phyloP scores from a whole-genome alignment of 495 filamentous ascomycete genomes.

The Parathielavia hyrcaniae region DNA sequence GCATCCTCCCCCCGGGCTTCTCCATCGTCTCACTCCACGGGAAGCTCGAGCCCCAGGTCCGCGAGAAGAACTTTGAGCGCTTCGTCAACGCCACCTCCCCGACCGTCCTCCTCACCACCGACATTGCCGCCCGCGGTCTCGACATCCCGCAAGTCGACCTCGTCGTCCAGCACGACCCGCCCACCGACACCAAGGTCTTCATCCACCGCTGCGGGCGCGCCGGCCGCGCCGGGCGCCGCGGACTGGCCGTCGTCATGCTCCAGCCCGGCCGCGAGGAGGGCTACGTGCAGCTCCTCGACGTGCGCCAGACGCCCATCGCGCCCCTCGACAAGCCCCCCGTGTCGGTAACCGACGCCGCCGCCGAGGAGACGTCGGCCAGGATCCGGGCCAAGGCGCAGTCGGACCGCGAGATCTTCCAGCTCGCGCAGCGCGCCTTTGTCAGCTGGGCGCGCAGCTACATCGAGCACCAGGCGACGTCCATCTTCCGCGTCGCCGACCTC shows the following conservation, averaged over 20 bases:
- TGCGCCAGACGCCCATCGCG: constrained; percentile 81
- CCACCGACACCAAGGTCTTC: constrained; percentile 88
- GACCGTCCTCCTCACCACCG: constrained; percentile 66
- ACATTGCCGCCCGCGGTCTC: constrained; percentile 67
- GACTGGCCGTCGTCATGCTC: constrained; percentile 77
- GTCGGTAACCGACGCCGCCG: constrained; percentile 51
- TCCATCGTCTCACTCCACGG: constrained; percentile 77
- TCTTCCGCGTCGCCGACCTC: constrained; percentile 77
- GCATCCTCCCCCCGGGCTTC: constrained; percentile 57
- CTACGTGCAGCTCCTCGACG: constrained; percentile 78
- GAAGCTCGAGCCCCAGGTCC: constrained; percentile 73
- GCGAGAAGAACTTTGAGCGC: constrained; percentile 34
- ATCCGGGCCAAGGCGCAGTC: constrained; percentile 57
- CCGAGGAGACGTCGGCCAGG: constrained; percentile 41
- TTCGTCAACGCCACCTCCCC: constrained; percentile 61
- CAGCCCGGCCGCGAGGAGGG: constrained; percentile 79
- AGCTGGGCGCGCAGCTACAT: constrained; percentile 86
- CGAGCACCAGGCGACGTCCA: constrained; percentile 84
- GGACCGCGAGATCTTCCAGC: constrained; percentile 82
- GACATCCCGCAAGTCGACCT: constrained; percentile 95
- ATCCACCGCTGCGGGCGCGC: constrained; percentile 92
- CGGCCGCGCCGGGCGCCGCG: constrained; percentile 78
- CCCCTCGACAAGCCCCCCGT: constrained; percentile 49
- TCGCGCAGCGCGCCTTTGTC: constrained; percentile 84
- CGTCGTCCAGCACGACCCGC: constrained; percentile 87